Base-by-base conservation (phyloP, 768 basidiomycete species). In the Cubamyces sp. region DNA sequence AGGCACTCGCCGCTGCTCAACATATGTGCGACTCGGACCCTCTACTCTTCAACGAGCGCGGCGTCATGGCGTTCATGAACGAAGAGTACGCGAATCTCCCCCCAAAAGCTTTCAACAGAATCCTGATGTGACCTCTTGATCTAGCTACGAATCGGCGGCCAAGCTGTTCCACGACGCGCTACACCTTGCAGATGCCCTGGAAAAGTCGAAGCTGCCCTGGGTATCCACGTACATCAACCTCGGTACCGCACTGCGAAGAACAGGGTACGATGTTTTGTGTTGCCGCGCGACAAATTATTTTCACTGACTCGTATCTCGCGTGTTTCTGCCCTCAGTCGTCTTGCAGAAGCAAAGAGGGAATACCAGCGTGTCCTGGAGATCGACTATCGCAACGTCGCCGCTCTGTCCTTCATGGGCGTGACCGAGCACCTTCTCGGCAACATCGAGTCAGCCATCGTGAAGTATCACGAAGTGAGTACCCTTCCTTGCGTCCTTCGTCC, bases 141-240 rank as follows among this genome's bases (percentile, higher is more conserved):
- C 28, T 70, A 98, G 96, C 55, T 94, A 87, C 73, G 81, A 85
- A 30, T 75, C 76, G 25, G 96, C 97, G 1, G 85, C 84, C 1
- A 75, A 78, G 18, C 76, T 91, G 43, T 96, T 98, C 34, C 34
- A 34, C 9, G 34, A 34, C 34, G 34, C 34, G 9, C 9, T 34
- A 9, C 34, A 34, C 9, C 34, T 34, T 73, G 76, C 83, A 62
- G 79, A 82, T 61, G 88, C 96, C 0, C 82, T 98, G 16, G 83
- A 86, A n/a, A 87, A 87, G 51, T 91, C 93, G 1, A 87, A 91
- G 62, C 83, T 83, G 40, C 85, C 90, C 0, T 98, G 96, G 96
- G 83, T 88, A 0, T 87, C 88, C 12, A 97, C 96, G 0, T 94
- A 92, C 73, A 78, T 96, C 62, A 99, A 98, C 71, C 83, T 98